Evolutionary conservation across 2,329 filamentous ascomycete genomes (phyloP), one percentile per base, ranked within the genome.

Genomic region (Pyrenophora tritici-repentis): DNA sequence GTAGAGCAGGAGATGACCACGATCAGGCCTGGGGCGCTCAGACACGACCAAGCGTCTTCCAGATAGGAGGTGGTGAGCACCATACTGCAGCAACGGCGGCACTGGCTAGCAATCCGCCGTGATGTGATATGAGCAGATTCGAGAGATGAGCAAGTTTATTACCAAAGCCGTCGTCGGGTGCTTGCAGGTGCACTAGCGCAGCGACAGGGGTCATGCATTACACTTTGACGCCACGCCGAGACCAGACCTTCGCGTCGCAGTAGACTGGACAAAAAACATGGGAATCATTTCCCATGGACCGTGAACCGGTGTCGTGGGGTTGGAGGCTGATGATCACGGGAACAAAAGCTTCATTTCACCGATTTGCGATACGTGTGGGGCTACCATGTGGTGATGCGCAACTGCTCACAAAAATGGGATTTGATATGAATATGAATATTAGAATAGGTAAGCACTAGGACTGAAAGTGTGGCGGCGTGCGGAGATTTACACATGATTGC

Each of bases 91-190:
- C 54, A 55, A 41, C 54, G 56, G 63, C 50, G 47, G 46, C 50
- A 42, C 49, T 42, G 42, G 33, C 60, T 62, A 51, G 39, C 35
- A 42, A 38, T 29, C 42, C 34, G 40, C 50, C 56, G 46, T 33
- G 41, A 43, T 53, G 35, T 36, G 37, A 14, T 36, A 51, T 40
- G 34, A 31, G 57, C 50, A 50, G 47, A 34, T 4, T 46, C 50
- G 56, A 58, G 63, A 50, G 55, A 53, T 70, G 68, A 68, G 67
- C 67, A 70, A 67, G 64, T 71, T 71, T 66, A 50, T 65, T 57
- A 58, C 56, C 50, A 55, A 66, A 60, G 59, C 47, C 50, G 52
- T 38, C 54, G 50, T 51, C 55, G 26, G 40, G 53, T 34, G 40
- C 49, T 53, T 56, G 32, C 24, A 31, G 37, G 18, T 8, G 31